Conservation (phyloP, 352 stramenopile species). For the Phytophthora cryptogea region DNA sequence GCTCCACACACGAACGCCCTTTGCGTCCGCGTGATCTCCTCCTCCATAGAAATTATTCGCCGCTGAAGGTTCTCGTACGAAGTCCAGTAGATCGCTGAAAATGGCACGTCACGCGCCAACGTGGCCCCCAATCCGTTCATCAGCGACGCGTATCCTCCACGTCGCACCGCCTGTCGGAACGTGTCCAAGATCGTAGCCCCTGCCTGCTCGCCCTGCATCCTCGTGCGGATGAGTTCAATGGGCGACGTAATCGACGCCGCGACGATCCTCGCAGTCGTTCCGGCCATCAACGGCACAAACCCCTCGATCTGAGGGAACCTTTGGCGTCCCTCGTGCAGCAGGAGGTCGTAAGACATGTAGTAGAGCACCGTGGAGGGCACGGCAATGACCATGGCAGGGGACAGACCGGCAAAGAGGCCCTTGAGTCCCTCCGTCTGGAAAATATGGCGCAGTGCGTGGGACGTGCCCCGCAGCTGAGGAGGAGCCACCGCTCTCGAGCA, state of each 20-base stretch:
- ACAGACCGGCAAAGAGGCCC: conserved; percentile 89
- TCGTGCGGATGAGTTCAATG: conserved; percentile 90
- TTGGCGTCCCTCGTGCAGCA: conserved; percentile 58
- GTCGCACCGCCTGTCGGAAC: conserved; percentile 60
- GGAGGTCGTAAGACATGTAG: conserved; percentile 94
- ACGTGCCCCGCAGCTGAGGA: conserved; percentile 54
- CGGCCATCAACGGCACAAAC: conserved; percentile 69
- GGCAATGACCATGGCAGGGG: conserved; percentile 92
- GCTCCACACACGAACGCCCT: conserved; percentile 88
- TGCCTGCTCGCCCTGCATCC: conserved; percentile 67
- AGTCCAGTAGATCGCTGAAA: conserved; percentile 95
- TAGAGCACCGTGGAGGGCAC: conserved; percentile 95
- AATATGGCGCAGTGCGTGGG: conserved; percentile 80
- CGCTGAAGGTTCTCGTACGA: conserved; percentile 86
- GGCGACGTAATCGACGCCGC: conserved; percentile 83
- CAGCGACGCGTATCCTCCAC: conserved; percentile 78
- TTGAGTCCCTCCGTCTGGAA: conserved; percentile 72
- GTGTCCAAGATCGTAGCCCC: conserved; percentile 39
- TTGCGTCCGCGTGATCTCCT: conserved; percentile 53
- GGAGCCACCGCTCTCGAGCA: conserved; percentile 43
- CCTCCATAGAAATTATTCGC: conserved; percentile 14
- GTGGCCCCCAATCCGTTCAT: conserved; percentile 90
- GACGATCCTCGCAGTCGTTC: conserved; percentile 65
- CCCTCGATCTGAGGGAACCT: conserved; percentile 38
- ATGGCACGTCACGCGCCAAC: conserved; percentile 94